Evolutionary conservation across 352 stramenopile genomes (phyloP).

Genomic region (Phytophthora cryptogea): DNA sequence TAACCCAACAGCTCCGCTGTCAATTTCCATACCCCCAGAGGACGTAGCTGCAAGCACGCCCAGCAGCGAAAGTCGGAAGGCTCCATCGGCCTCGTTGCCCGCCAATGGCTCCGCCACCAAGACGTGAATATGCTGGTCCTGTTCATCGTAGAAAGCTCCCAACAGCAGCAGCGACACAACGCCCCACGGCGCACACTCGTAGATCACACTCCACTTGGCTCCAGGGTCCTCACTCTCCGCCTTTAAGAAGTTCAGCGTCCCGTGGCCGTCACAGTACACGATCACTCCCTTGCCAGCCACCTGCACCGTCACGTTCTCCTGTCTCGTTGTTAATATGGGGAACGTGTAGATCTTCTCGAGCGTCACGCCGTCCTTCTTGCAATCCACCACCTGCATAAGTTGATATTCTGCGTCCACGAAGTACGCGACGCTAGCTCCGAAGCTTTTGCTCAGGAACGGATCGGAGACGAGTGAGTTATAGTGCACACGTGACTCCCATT

Average conservation of each 20-base stretch:
- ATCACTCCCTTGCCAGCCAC: conserved; percentile 66
- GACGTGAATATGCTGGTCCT: conserved; percentile 41
- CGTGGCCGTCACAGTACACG: conserved; percentile 67
- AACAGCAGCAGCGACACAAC: conserved; percentile 48
- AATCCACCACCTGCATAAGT: conserved; percentile 58
- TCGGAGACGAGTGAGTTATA: conserved; percentile 67
- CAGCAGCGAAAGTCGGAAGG: conserved; percentile 58
- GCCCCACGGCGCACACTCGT: conserved; percentile 57
- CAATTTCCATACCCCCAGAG: conserved; percentile 40
- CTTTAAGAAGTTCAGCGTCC: conserved; percentile 59
- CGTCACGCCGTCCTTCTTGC: conserved; percentile 19
- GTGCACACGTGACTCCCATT: conserved; percentile 74
- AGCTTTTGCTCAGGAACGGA: conserved; percentile 53
- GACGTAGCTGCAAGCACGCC: conserved; percentile 33
- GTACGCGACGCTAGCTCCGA: conserved; percentile 52
- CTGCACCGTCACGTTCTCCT: conserved; percentile 68
- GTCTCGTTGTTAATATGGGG: conserved; percentile 36
- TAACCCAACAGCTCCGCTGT: conserved; percentile 38
- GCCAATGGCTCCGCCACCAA: conserved; percentile 53
- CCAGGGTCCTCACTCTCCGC: conserved; percentile 28
- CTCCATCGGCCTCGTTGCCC: conserved; percentile 47
- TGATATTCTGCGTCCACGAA: conserved; percentile 67
- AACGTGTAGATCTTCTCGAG: conserved; percentile 50
- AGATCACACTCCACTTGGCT: conserved; percentile 45
- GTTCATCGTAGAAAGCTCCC: conserved; percentile 49